A percentile compares a stretch with the other conserved stretches of the same genome.
Conservation (phyloP, 352 stramenopile genomes). For the Aphanomyces euteiches region DNA sequence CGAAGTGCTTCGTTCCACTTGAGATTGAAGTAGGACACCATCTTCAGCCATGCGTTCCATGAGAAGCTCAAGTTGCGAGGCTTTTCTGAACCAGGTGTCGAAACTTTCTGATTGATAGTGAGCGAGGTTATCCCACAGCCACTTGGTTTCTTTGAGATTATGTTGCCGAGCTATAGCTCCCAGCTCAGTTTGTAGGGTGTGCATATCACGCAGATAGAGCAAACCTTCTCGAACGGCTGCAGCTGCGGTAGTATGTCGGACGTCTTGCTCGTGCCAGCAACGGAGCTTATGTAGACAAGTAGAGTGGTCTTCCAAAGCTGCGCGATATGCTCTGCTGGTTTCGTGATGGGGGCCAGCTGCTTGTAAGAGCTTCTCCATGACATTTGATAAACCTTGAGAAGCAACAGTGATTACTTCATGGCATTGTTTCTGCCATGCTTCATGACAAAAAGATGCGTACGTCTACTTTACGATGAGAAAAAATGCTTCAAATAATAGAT, state of each 20-base stretch:
- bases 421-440: constrained; percentile 19
- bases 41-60: neutral
- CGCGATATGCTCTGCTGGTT: constrained; percentile 1
- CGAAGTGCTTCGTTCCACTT: neutral
- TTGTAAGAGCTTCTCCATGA: neutral
- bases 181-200: constrained; percentile 11
- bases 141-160: constrained; percentile 26
- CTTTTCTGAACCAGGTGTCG: constrained; percentile 6
- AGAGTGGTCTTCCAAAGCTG: constrained; percentile 8
- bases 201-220: constrained; percentile 17
- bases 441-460: neutral
- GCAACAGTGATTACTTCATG: neutral
- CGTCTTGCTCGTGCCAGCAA: neutral
- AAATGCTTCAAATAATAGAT: too few relatives aligned
- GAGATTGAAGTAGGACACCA: neutral
- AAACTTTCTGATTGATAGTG: constrained; percentile 23
- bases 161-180: constrained; percentile 8
- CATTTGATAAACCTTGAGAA: neutral
- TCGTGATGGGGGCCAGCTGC: constrained; percentile 2
- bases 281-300: constrained; percentile 14
- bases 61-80: neutral
- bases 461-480: neutral
- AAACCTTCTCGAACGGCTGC: neutral
- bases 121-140: constrained; percentile 15
- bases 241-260: neutral